phyloP scores from a whole-genome alignment of 2,329 filamentous ascomycete species.

The Aspergillus luchuensis region DNA sequence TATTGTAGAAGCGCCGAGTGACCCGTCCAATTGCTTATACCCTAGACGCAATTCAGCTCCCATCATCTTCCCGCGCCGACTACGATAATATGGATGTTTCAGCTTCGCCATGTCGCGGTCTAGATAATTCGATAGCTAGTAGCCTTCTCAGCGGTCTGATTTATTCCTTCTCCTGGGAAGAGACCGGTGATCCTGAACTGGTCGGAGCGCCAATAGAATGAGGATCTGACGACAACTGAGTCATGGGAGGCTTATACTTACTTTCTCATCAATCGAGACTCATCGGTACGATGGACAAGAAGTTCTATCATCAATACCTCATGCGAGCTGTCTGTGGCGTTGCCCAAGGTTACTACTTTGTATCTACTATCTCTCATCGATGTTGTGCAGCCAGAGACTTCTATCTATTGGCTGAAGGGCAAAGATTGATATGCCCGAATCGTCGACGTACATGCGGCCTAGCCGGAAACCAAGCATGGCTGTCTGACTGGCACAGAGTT shows the following conservation, averaged over 20 bases:
- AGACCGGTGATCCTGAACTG: background rate
- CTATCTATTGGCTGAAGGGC: constrained; percentile 1
- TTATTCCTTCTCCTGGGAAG: background rate
- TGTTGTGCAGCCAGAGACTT: constrained; percentile 1
- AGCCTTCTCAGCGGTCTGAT: background rate
- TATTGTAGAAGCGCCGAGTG: background rate
- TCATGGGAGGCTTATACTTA: background rate
- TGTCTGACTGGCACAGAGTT: background rate
- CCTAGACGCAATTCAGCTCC: background rate
- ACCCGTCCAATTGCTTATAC: background rate
- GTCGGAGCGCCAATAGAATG: background rate
- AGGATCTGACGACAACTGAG: constrained; percentile 3
- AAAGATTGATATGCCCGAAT: constrained; percentile 5
- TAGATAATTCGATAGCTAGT: background rate
- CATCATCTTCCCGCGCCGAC: background rate
- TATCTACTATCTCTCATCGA: background rate
- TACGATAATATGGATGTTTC: background rate
- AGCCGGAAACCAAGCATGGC: background rate
- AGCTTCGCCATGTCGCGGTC: constrained; percentile 4
- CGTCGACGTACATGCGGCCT: constrained; percentile 8
- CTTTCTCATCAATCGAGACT: background rate
- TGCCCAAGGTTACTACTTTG: background rate
- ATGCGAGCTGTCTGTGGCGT: background rate
- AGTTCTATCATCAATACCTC: background rate
- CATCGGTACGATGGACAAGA: background rate